A percentile compares a stretch with the other conserved stretches of the same genome.
These are phyloP conservation scores for Cucurbita pepo DNA, from an alignment of 306 rosid genomes.

Conservation along the genomic window DNA sequence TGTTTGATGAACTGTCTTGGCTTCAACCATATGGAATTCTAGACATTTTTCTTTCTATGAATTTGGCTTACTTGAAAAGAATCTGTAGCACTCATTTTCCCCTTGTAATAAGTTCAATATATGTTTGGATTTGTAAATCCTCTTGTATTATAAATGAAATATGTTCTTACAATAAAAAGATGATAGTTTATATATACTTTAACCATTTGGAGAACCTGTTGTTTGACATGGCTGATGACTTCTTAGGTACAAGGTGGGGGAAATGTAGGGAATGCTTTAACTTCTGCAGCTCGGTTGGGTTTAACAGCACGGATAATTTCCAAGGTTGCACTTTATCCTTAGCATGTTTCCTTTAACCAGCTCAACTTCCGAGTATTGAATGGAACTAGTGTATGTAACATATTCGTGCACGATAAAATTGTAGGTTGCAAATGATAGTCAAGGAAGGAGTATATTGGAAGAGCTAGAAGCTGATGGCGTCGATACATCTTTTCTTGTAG, in stretches of 20 bases:
- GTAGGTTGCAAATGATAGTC: slow-evolving; percentile 73
- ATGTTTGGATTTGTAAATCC: background rate
- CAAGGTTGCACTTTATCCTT: slow-evolving; percentile 29
- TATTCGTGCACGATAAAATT: background rate
- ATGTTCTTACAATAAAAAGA: background rate
- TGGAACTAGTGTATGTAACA: background rate
- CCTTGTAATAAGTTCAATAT: background rate
- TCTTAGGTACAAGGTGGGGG: slow-evolving; percentile 90
- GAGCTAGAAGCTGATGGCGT: slow-evolving; percentile 65
- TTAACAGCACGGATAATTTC: slow-evolving; percentile 63
- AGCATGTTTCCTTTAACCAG: background rate
- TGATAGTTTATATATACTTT: background rate
- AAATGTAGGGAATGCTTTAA: slow-evolving; percentile 61
- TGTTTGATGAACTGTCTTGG: background rate
- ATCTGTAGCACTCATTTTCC: background rate
- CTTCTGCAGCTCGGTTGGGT: slow-evolving; percentile 82
- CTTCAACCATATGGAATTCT: background rate
- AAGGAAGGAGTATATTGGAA: slow-evolving; percentile 60
- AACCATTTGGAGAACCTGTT: background rate
- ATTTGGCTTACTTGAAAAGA: background rate
- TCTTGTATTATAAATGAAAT: background rate
- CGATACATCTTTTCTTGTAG: slow-evolving; percentile 71
- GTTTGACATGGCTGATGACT: slow-evolving; percentile 1
- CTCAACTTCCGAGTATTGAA: background rate
- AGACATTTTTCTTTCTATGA: background rate